Percentiles rank a stretch among this genome's conserved stretches.
phyloP scores from a whole-genome alignment of 192 early-diverging fungal species.

The Gryganskiella cystojenkinii region DNA sequence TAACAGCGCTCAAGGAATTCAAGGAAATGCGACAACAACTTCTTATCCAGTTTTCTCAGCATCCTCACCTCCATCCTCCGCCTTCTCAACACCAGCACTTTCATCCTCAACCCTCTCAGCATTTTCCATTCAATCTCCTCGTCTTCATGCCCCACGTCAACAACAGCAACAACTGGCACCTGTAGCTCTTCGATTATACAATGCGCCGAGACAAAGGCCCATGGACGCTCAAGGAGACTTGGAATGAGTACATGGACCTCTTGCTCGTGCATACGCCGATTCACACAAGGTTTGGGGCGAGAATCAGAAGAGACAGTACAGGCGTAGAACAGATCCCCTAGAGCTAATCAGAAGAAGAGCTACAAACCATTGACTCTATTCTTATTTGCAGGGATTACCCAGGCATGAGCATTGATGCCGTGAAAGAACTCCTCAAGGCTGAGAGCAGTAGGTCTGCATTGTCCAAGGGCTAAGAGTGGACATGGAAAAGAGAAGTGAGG shows the following conservation, averaged over 20 bases:
- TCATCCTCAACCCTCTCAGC: slow-evolving; percentile 4
- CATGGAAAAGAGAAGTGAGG: slow-evolving; percentile 1
- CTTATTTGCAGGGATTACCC: slow-evolving; percentile 8
- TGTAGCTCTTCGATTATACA: slow-evolving; percentile 1
- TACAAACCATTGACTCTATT: slow-evolving; percentile 8
- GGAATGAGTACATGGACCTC: slow-evolving; percentile 17
- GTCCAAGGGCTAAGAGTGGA: slow-evolving; percentile 3
- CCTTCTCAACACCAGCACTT: background rate
- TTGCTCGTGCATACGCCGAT: slow-evolving; percentile 2
- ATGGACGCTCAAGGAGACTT: slow-evolving; percentile 12
- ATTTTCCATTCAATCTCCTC: background rate
- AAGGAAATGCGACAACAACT: slow-evolving; percentile 14
- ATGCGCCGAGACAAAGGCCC: slow-evolving; percentile 11
- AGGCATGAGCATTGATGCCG: slow-evolving; percentile 14
- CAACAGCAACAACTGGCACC: slow-evolving; percentile 9
- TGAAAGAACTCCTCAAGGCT: slow-evolving; percentile 11
- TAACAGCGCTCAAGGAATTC: slow-evolving; percentile 10
- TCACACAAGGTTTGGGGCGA: slow-evolving; percentile 11
- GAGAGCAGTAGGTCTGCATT: slow-evolving; percentile 3
- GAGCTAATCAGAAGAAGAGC: slow-evolving; percentile 11
- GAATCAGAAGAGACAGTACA: slow-evolving; percentile 18
- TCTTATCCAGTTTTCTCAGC: slow-evolving; percentile 17
- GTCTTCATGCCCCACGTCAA: slow-evolving; percentile 12
- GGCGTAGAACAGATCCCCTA: slow-evolving; percentile 12
- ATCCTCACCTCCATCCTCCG: background rate